Conservation (phyloP, 106 monocot species). For the Apostasia ramifera region DNA sequence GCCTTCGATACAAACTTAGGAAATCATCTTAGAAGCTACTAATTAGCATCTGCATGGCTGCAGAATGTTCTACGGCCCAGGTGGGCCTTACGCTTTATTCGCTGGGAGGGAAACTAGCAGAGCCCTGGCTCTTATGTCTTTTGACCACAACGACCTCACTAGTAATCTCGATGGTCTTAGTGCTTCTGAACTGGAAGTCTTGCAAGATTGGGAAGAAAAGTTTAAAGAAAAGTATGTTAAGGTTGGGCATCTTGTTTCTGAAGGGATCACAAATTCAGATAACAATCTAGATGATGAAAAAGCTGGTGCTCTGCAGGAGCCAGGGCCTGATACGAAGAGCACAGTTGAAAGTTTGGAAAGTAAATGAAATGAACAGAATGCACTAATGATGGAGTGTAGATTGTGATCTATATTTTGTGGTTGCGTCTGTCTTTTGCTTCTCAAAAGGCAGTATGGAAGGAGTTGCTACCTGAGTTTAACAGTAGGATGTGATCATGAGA, state of each 20-base stretch:
- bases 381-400: no score
- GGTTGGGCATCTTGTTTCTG: constrained; percentile 57
- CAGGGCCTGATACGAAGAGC: background rate
- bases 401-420: no score
- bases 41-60: background rate
- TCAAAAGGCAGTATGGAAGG: no score
- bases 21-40: background rate
- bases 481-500: no score
- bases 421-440: no score
- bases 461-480: no score
- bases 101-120: constrained; percentile 79
- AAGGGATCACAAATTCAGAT: constrained; percentile 3
- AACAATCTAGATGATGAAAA: constrained; percentile 1
- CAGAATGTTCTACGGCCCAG: constrained; percentile 91
- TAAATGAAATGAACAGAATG: background rate
- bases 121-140: constrained; percentile 80
- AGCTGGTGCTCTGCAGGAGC: background rate
- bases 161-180: constrained; percentile 64
- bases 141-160: constrained; percentile 59
- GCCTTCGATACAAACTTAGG: background rate
- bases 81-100: constrained; percentile 78
- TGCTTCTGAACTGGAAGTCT: constrained; percentile 47
- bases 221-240: constrained; percentile 79
- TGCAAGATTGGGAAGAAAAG: constrained; percentile 85
- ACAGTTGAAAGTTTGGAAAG: background rate